Percentiles rank a stretch among this genome's conserved stretches.
phyloP scores from a whole-genome alignment of 202 grass and related monocot genomes.

The Digitaria exilis region DNA sequence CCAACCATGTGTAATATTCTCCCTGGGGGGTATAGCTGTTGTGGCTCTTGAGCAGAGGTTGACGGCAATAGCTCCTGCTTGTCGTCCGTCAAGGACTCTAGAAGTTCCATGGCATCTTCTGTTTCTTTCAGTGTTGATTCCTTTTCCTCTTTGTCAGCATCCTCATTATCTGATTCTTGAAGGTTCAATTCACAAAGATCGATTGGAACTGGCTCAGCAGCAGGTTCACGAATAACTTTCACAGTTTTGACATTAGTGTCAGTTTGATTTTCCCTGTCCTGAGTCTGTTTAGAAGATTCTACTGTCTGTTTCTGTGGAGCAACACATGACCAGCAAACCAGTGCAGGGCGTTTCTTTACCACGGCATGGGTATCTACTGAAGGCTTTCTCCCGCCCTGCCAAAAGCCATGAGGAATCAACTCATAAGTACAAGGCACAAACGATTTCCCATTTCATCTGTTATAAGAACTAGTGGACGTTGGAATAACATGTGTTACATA shows the following conservation, averaged over 20 bases:
- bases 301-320: constrained; percentile 24
- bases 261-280: constrained; percentile 35
- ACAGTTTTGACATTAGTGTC: constrained; percentile 27
- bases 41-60: constrained; percentile 41
- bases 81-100: constrained; percentile 34
- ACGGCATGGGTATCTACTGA: constrained; percentile 18
- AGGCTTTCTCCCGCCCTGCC: constrained; percentile 35
- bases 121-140: constrained; percentile 27
- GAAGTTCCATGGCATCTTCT: constrained; percentile 16
- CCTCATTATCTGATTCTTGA: constrained; percentile 32
- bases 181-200: constrained; percentile 32
- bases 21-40: constrained; percentile 85
- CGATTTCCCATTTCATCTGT: not conserved
- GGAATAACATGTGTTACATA: constrained; percentile 36
- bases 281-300: constrained; percentile 27
- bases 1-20: constrained; percentile 94
- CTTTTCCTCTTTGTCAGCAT: constrained; percentile 5
- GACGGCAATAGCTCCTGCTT: constrained; percentile 28
- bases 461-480: constrained; percentile 25
- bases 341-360: constrained; percentile 37
- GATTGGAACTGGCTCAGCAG: constrained; percentile 14
- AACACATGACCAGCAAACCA: constrained; percentile 52
- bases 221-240: not conserved
- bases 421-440: not conserved
- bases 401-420: constrained; percentile 22